Percentiles rank a stretch among this genome's conserved stretches.
phyloP scores from a whole-genome alignment of 1,139 yeast species.

The Hemisphaericaspora xylofermentans region DNA sequence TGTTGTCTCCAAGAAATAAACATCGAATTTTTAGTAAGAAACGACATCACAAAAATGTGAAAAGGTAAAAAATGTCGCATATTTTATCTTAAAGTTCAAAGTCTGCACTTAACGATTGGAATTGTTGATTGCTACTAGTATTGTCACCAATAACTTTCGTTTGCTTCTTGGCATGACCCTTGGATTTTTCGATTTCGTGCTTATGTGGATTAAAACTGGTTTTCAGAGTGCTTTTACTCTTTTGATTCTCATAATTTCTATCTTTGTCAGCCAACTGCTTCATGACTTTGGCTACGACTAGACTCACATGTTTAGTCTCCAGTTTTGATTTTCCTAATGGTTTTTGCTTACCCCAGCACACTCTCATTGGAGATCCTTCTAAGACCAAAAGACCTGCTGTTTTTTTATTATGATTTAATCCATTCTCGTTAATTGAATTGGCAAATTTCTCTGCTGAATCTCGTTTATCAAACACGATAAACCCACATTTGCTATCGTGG shows the following conservation, averaged over 20 bases:
- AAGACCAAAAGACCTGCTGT: conserved; percentile 39
- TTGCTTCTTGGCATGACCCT: neutral
- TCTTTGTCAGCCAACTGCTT: conserved; percentile 51
- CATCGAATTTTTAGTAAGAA: too few species aligned
- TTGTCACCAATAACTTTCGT: neutral
- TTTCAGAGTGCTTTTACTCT: neutral
- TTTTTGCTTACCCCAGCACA: conserved; percentile 65
- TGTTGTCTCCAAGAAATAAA: too few species aligned
- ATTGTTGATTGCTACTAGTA: neutral
- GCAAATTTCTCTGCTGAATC: conserved; percentile 59
- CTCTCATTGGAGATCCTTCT: conserved; percentile 49
- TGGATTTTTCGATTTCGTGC: neutral
- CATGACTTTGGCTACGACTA: conserved; percentile 58
- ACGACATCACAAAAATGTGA: too few species aligned
- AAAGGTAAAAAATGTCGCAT: neutral
- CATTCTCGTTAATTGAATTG: conserved; percentile 25
- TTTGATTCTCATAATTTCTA: conserved; percentile 5
- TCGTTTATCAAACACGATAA: conserved; percentile 50
- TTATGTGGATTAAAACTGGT: neutral
- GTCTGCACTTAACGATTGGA: conserved; percentile 9
- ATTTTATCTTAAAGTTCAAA: conserved; percentile 7
- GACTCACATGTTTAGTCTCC: conserved; percentile 52
- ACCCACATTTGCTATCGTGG: conserved; percentile 68
- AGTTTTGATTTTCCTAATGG: conserved; percentile 47
- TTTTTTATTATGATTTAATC: conserved; percentile 24